Percentiles rank a stretch among this genome's conserved stretches.
These are phyloP conservation scores for Coniophora puteana DNA, from an alignment of 1,284 basidiomycete species.

Conservation along the genomic window DNA sequence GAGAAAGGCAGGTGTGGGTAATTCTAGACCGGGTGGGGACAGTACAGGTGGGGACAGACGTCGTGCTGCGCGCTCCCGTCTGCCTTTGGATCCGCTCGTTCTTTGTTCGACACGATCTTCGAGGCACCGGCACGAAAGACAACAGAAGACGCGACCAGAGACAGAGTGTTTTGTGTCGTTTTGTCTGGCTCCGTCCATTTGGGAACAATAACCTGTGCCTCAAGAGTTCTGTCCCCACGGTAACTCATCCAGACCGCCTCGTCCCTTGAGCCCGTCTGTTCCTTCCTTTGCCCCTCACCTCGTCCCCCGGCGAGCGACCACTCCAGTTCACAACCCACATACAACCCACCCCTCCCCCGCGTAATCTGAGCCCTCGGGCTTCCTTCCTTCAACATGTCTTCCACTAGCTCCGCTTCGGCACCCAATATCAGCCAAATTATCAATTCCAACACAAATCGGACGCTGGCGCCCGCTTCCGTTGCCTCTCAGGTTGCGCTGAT, in stretches of 20 bases:
- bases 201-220: constrained; percentile 6
- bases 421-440: constrained; percentile 40
- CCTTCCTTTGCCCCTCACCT: constrained; percentile 2
- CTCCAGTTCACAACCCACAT: not conserved
- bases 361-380: constrained; percentile 14
- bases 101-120: too few species aligned
- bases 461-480: constrained; percentile 79
- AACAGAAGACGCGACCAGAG: constrained; percentile 1
- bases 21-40: too few species aligned
- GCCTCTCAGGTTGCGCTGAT: constrained; percentile 78
- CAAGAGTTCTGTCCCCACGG: not conserved
- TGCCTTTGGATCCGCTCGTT: too few species aligned
- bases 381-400: constrained; percentile 30
- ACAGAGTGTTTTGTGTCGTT: not conserved
- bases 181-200: not conserved
- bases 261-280: not conserved
- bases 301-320: too few species aligned
- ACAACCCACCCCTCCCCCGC: constrained; percentile 10
- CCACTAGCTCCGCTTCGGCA: constrained; percentile 23
- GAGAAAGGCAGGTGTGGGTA: too few species aligned
- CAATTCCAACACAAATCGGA: constrained; percentile 40
- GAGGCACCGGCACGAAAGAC: too few species aligned
- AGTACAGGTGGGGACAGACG: too few species aligned
- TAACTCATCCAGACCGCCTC: constrained; percentile 1
- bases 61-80: too few species aligned